Evolutionary conservation across 31 red algal genomes (phyloP).

Genomic region (Asparagopsis taxiformis): DNA sequence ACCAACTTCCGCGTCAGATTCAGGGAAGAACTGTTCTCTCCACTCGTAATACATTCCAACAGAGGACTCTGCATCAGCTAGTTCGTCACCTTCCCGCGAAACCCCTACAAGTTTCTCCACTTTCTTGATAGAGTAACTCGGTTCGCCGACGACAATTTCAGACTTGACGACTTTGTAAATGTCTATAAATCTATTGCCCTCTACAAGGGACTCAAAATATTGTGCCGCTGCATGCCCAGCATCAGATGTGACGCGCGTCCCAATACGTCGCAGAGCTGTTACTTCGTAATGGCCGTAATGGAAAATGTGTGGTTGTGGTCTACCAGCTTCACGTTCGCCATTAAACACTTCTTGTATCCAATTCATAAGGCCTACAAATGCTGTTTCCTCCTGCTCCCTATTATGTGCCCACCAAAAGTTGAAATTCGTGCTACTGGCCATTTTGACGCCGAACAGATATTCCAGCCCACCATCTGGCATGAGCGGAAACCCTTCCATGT

Average conservation of each 20-base stretch:
- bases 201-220: conserved; percentile 41
- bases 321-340: background rate
- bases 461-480: conserved; percentile 61
- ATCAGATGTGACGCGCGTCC: conserved; percentile 19
- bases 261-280: conserved; percentile 57
- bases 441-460: conserved; percentile 68
- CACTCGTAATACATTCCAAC: conserved; percentile 87
- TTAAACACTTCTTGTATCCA: conserved; percentile 12
- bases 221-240: conserved; percentile 21
- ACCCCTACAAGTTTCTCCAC: conserved; percentile 73
- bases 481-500: conserved; percentile 80
- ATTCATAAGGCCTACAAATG: conserved; percentile 43
- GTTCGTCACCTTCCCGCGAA: conserved; percentile 58
- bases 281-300: conserved; percentile 90
- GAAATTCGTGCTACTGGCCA: conserved; percentile 33
- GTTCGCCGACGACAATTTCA: conserved; percentile 52
- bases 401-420: conserved; percentile 76
- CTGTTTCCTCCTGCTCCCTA: conserved; percentile 56
- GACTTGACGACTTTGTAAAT: conserved; percentile 58
- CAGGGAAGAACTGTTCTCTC: conserved; percentile 41
- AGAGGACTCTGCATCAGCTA: conserved; percentile 79
- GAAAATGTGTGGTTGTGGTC: conserved; percentile 27
- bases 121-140: conserved; percentile 83
- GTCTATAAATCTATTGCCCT: conserved; percentile 66
- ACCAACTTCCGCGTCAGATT: background rate